Base-by-base conservation (phyloP, 2,329 filamentous ascomycete species). In the Chrysoporthe austroafricana region DNA sequence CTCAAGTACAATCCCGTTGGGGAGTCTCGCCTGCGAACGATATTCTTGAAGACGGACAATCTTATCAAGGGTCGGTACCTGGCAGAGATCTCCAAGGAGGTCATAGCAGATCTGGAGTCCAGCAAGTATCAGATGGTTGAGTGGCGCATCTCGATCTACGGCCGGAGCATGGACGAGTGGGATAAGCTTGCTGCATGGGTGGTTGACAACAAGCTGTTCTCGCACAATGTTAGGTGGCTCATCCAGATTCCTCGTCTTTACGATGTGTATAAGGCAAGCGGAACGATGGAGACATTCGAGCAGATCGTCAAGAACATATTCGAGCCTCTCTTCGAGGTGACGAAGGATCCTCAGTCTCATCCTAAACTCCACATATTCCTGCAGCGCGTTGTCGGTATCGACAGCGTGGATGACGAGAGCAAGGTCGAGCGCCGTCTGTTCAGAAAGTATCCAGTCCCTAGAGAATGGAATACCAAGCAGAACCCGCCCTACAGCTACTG, bases 61-160 rank as follows among this genome's bases (percentile, higher is more conserved):
- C 95, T 94, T 78, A 97, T 99, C 76, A 90, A 97, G 72, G 96
- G 96, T 46, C 91, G 95, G 62, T 99, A 99, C 77, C 83, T 99
- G 56, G 96, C 96, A 0, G 96, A 99, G 78, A 97, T 99, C 70
- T 98, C 95, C 2, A 97, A 97, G 75, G 96, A 99, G 79, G 96
- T 99, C 70, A 97, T 99, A 65, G 90, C 94, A 3, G 96, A 99
- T 84, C 83, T 99, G 43, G 96, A 99, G 79, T 97, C 95, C 61
- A 97, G 94, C 86, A 99, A 99, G 78, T 99, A 99, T 76, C 96
- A 99, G 78, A 97, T 99, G 92, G 96, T 96, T 1, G 96, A 99
- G 81, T 99, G 96, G 94, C 93, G 96, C 56, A 97, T 99, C 72
- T 97, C 94, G 34, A 93, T 99, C 71, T 99, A 99, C 75, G 96